A percentile compares a stretch with the other conserved stretches of the same genome.
phyloP scores from a whole-genome alignment of 257 asterid species.

The Capsicum chinense region DNA sequence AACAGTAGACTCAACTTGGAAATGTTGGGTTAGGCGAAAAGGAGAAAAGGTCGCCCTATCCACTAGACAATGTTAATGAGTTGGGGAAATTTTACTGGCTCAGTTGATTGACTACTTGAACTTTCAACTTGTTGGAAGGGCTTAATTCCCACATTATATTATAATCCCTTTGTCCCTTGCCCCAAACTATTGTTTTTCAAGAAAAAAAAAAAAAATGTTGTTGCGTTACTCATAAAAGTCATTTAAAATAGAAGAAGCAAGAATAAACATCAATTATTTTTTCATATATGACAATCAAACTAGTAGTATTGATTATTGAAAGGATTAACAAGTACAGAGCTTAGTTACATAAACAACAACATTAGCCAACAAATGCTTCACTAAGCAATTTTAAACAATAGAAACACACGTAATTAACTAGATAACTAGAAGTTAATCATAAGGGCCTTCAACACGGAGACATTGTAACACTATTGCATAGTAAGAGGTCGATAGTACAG shows the following conservation, averaged over 20 bases:
- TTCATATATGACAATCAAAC: background rate
- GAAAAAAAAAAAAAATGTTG: no score
- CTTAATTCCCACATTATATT: no score
- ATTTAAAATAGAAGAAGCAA: no score
- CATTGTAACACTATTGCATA: background rate
- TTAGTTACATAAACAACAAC: background rate
- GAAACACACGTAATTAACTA: background rate
- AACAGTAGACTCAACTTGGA: background rate
- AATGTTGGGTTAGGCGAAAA: background rate
- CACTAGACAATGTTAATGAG: background rate
- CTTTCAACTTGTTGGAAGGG: no score
- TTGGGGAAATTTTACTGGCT: no score
- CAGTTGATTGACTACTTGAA: no score
- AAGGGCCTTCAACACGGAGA: background rate
- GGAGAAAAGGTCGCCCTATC: background rate
- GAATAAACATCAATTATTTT: background rate
- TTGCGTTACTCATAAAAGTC: background rate
- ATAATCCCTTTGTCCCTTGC: no score
- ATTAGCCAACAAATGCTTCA: background rate
- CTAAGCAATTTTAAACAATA: background rate
- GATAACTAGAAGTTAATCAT: slow-evolving; percentile 3
- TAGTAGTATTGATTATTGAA: background rate
- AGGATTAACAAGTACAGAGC: background rate
- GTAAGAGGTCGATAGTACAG: no score
- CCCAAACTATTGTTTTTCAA: no score